A percentile compares a stretch with the other conserved stretches of the same genome.
Conservation (phyloP, 2,329 filamentous ascomycete species). For the Zopfia rhizophila region DNA sequence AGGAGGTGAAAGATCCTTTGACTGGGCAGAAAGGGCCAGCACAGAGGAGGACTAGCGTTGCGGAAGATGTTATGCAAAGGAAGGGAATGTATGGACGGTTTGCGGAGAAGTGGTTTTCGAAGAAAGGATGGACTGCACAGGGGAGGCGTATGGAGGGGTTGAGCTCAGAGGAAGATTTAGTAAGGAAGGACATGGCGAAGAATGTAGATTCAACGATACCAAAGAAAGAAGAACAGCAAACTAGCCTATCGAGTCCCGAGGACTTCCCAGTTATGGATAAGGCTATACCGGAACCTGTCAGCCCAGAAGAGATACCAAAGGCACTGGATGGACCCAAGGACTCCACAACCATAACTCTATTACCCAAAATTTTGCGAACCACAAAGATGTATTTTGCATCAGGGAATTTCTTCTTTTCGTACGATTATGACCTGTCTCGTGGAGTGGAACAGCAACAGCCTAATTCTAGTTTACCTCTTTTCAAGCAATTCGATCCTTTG, state of each 20-base stretch:
- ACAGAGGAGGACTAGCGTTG: slow-evolving; percentile 67
- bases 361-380: slow-evolving; percentile 86
- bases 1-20: slow-evolving; percentile 43
- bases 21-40: slow-evolving; percentile 36
- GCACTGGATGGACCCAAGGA: slow-evolving; percentile 44
- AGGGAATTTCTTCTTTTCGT: slow-evolving; percentile 92
- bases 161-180: slow-evolving; percentile 62
- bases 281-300: slow-evolving; percentile 31
- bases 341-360: slow-evolving; percentile 57
- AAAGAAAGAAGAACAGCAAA: slow-evolving; percentile 33
- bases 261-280: slow-evolving; percentile 33
- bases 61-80: slow-evolving; percentile 86
- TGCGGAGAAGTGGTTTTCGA: slow-evolving; percentile 90
- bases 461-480: slow-evolving; percentile 68
- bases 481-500: slow-evolving; percentile 76
- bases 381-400: slow-evolving; percentile 85
- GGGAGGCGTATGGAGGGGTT: slow-evolving; percentile 76
- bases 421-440: slow-evolving; percentile 90
- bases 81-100: slow-evolving; percentile 89
- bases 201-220: slow-evolving; percentile 43
- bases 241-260: slow-evolving; percentile 30
- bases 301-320: slow-evolving; percentile 48
- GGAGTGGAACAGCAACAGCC: slow-evolving; percentile 59
- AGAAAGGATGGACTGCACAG: slow-evolving; percentile 80
- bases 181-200: slow-evolving; percentile 45